These are phyloP conservation scores for Neurospora intermedia DNA, from an alignment of 495 filamentous ascomycete species.

Conservation along the genomic window DNA sequence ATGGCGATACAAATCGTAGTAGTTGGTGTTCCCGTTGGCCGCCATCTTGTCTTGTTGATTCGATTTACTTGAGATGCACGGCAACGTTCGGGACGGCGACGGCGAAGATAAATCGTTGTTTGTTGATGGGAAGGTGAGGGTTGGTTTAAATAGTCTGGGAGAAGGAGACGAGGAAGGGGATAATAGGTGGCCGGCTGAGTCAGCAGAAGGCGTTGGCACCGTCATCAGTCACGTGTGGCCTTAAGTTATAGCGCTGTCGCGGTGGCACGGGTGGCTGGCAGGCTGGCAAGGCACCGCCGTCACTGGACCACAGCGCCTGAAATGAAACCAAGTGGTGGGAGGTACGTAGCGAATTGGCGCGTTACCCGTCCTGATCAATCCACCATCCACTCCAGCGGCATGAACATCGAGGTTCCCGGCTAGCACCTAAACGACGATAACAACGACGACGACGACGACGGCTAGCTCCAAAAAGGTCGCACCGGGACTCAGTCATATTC, in stretches of 20 bases:
- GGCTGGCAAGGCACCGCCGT: not conserved
- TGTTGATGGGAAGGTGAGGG: conserved; percentile 8
- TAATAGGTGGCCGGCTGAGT: conserved; percentile 3
- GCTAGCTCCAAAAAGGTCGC: not conserved
- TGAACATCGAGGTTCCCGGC: not conserved
- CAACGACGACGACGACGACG: not conserved
- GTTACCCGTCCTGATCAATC: not conserved
- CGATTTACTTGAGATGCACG: not conserved
- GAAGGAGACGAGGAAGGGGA: conserved; percentile 3
- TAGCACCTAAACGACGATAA: conserved; percentile 1
- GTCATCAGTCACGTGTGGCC: conserved; percentile 2
- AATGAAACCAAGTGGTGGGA: not conserved
- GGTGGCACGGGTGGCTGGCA: not conserved
- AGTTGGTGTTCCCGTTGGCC: conserved; percentile 33
- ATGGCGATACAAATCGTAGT: conserved; percentile 94
- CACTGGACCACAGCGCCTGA: conserved; percentile 1
- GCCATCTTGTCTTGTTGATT: conserved; percentile 18
- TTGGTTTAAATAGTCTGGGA: conserved; percentile 16
- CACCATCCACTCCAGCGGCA: not conserved
- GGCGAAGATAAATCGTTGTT: conserved; percentile 2
- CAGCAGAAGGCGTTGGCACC: conserved; percentile 2
- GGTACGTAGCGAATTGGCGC: conserved; percentile 4
- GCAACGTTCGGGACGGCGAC: not conserved
- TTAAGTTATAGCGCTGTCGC: not conserved
- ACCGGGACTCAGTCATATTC: not conserved